Evolutionary conservation across 768 basidiomycete genomes (phyloP).

Genomic region (Gloeophyllum trabeum): DNA sequence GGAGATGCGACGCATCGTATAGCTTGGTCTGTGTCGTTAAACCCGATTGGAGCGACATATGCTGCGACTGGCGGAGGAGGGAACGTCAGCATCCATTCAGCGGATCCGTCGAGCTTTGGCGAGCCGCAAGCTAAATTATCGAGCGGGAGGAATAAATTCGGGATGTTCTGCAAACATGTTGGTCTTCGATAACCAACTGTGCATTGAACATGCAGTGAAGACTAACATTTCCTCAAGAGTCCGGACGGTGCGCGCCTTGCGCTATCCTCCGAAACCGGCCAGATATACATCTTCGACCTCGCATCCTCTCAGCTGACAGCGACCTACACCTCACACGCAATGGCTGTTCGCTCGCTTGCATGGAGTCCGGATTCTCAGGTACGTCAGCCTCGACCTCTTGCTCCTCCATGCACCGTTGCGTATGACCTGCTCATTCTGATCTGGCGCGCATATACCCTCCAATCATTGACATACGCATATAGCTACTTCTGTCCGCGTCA

Average conservation of each 20-base stretch:
- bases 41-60: slow-evolving; percentile 64
- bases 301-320: slow-evolving; percentile 52
- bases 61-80: slow-evolving; percentile 66
- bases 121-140: slow-evolving; percentile 43
- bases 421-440: not conserved
- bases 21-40: slow-evolving; percentile 83
- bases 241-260: slow-evolving; percentile 81
- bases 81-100: slow-evolving; percentile 64
- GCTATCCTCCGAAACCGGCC: slow-evolving; percentile 77
- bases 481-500: slow-evolving; percentile 84
- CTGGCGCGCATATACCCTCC: too few relatives aligned
- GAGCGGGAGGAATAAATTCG: slow-evolving; percentile 67
- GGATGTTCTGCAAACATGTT: slow-evolving; percentile 66
- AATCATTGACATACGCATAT: not conserved
- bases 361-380: slow-evolving; percentile 91
- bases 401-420: not conserved
- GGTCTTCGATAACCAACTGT: slow-evolving; percentile 14
- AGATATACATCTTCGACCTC: slow-evolving; percentile 78
- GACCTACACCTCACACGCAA: slow-evolving; percentile 82
- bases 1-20: not conserved
- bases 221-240: slow-evolving; percentile 45
- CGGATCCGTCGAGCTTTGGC: slow-evolving; percentile 55
- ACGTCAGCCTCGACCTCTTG: slow-evolving; percentile 16
- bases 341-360: slow-evolving; percentile 75
- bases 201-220: not conserved